Evolutionary conservation across 1,284 basidiomycete genomes (phyloP), one percentile per base, ranked within the genome.

Genomic region (Melampsora larici-populina): DNA sequence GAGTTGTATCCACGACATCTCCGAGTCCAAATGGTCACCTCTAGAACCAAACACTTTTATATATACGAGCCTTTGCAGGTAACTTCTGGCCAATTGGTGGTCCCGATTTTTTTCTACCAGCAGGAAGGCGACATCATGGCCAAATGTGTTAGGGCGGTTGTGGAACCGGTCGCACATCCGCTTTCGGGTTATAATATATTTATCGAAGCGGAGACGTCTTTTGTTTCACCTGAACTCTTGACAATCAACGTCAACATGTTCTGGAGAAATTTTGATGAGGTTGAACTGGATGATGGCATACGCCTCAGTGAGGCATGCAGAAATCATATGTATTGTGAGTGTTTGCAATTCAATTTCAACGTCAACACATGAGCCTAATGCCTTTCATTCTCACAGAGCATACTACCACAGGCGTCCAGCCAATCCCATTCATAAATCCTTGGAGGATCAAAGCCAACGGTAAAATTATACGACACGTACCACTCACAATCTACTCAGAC

Each of bases 81-180:
- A 7, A 40, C 26, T 4, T 31, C 13, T 26, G 18, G 8, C 17
- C 33, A 70, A 60, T 51, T 70, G 2, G 21, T 40, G 17, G 15
- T 70, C 11, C 69, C 69, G 3, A 60, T 70, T 21, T 70, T 40
- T 33, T 70, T 70, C 51, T n/a, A 70, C 49, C 33, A n/a, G 18
- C n/a, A 18, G 13, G 29, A 26, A 24, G 24, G 18, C 24, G 18
- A 48, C 15, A 21, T 43, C 1, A 40, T 60, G 36, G 26, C 49
- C 15, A 70, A 70, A 70, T 60, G 51, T 9, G 8, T 17, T 24
- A 40, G 0, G 26, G 51, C 69, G 26, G 8, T 15, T 13, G 2
- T 55, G 36, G 60, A 60, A n/a, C 43, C 51, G 0, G 60, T 24
- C 68, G 24, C 15, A 18, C 11, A 51, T 3, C 2, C 3, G 3